Percentiles rank a stretch among this genome's conserved stretches.
Conservation (phyloP, 169 alveolate species). For the Eimeria brunetti region DNA sequence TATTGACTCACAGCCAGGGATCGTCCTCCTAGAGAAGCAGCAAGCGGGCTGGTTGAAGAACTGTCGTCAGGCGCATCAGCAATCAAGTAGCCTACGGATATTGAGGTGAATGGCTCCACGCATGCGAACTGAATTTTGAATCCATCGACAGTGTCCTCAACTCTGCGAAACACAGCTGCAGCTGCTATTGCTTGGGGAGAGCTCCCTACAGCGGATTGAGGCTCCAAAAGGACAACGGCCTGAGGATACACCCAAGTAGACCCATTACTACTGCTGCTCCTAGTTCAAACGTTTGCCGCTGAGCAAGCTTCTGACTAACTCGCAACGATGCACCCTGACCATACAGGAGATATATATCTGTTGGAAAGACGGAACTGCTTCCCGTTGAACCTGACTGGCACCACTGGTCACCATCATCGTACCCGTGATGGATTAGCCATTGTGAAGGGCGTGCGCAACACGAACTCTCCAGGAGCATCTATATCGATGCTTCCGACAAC, state of each 20-base stretch:
- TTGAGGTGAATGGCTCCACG: constrained; percentile 12
- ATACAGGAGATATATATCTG: background rate
- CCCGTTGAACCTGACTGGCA: background rate
- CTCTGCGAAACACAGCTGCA: background rate
- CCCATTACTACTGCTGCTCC: background rate
- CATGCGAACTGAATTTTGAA: constrained; percentile 11
- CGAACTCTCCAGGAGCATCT: background rate
- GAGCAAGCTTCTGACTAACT: background rate
- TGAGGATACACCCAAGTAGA: background rate
- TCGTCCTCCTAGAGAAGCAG: constrained; percentile 63
- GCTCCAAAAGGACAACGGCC: constrained; percentile 56
- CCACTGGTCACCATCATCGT: background rate
- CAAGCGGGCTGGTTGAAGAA: constrained; percentile 44
- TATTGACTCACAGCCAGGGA: constrained; percentile 29
- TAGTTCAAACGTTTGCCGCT: background rate
- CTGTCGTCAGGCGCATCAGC: constrained; percentile 14
- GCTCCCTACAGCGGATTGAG: constrained; percentile 31
- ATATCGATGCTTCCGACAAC: constrained; percentile 8
- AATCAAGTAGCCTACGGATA: constrained; percentile 51
- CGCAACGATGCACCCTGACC: background rate
- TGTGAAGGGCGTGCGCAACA: constrained; percentile 13
- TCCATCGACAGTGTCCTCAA: background rate
- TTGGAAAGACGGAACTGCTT: background rate
- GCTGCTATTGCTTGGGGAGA: constrained; percentile 28
- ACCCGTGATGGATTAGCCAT: constrained; percentile 17